These are phyloP conservation scores for Penicillium polonicum DNA, from an alignment of 2,329 filamentous ascomycete genomes.

Conservation along the genomic window DNA sequence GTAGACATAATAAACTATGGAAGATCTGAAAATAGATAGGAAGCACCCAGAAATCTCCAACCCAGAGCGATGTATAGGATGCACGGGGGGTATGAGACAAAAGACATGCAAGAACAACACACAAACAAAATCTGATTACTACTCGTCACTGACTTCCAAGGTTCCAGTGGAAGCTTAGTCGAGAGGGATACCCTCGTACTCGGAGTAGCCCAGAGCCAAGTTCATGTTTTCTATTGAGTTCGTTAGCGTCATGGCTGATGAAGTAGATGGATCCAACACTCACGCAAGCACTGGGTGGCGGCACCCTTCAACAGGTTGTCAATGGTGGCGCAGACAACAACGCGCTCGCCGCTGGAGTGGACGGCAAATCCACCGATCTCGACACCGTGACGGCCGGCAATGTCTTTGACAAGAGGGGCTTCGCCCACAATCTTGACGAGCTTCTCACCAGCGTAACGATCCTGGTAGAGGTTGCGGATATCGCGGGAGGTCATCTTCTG, in stretches of 20 bases:
- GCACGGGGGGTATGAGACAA: slow-evolving; percentile 33
- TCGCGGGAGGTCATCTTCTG: slow-evolving; percentile 86
- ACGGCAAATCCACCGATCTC: slow-evolving; percentile 97
- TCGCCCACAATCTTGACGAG: slow-evolving; percentile 91
- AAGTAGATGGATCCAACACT: slow-evolving; percentile 42
- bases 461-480: slow-evolving; percentile 91
- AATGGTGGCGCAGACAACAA: slow-evolving; percentile 91
- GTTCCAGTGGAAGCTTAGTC: slow-evolving; percentile 37
- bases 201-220: slow-evolving; percentile 79
- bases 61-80: slow-evolving; percentile 29
- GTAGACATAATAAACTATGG: slow-evolving; percentile 22
- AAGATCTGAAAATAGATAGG: slow-evolving; percentile 17
- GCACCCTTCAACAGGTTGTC: slow-evolving; percentile 94
- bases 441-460: slow-evolving; percentile 92
- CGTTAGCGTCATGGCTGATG: slow-evolving; percentile 8
- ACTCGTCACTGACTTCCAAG: slow-evolving; percentile 8
- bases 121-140: slow-evolving; percentile 3
- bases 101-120: slow-evolving; percentile 13
- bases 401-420: slow-evolving; percentile 79
- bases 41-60: slow-evolving; percentile 21
- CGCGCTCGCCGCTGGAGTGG: slow-evolving; percentile 81
- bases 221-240: slow-evolving; percentile 77
- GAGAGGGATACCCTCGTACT: slow-evolving; percentile 82
- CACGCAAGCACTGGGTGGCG: slow-evolving; percentile 86
- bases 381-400: slow-evolving; percentile 79